Evolutionary conservation across 2,329 filamentous ascomycete genomes (phyloP).

Genomic region (Trichothecium sympodiale): DNA sequence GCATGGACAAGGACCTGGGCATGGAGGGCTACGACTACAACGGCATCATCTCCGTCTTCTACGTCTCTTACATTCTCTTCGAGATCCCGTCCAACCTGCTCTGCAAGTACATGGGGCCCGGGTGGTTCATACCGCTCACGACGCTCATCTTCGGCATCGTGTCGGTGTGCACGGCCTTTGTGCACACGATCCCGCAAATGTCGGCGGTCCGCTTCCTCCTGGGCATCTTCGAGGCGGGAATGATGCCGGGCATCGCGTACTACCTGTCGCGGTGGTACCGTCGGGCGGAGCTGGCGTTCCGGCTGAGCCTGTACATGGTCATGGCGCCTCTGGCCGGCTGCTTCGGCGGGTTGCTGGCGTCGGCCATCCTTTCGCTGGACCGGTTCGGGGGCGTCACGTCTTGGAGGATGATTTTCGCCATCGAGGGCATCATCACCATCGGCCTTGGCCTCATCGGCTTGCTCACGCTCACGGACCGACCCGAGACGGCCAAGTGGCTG

Average conservation of each 20-base stretch:
- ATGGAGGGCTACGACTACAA: slow-evolving; percentile 59
- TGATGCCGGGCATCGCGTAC: slow-evolving; percentile 65
- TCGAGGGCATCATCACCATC: slow-evolving; percentile 51
- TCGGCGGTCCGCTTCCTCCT: slow-evolving; percentile 57
- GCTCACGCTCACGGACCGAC: slow-evolving; percentile 55
- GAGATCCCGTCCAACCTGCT: slow-evolving; percentile 58
- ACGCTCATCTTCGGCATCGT: slow-evolving; percentile 52
- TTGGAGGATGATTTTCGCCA: slow-evolving; percentile 62
- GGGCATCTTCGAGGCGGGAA: slow-evolving; percentile 60
- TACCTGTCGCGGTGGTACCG: slow-evolving; percentile 64
- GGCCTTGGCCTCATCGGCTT: slow-evolving; percentile 49
- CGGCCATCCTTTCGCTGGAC: slow-evolving; percentile 50
- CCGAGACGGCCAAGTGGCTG: slow-evolving; percentile 57
- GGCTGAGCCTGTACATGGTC: slow-evolving; percentile 58
- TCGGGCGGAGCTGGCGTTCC: slow-evolving; percentile 55
- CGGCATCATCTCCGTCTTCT: slow-evolving; percentile 55
- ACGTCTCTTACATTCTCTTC: slow-evolving; percentile 62
- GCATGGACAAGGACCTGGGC: slow-evolving; percentile 49
- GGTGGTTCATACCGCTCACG: slow-evolving; percentile 56
- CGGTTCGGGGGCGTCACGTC: slow-evolving; percentile 42
- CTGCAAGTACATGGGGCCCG: slow-evolving; percentile 62
- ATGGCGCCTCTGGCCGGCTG: slow-evolving; percentile 61
- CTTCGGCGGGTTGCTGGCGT: slow-evolving; percentile 57
- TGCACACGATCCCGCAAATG: slow-evolving; percentile 36
- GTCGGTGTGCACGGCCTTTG: slow-evolving; percentile 56